Evolutionary conservation across 768 basidiomycete genomes (phyloP).

Genomic region (Phaffia tasmanica): DNA sequence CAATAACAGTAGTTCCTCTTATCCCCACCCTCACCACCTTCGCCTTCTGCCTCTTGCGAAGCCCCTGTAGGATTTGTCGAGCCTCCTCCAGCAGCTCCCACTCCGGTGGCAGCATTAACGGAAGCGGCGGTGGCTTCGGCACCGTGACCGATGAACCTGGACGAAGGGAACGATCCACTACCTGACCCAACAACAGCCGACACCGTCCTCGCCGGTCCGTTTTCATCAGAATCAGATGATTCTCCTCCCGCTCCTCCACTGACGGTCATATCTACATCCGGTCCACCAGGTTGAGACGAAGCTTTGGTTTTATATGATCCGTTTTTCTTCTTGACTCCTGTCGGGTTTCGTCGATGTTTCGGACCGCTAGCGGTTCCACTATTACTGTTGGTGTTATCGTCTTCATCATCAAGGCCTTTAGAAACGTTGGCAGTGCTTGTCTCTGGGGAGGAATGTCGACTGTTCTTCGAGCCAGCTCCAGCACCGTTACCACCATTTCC

Average conservation of each 20-base stretch:
- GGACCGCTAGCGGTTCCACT: background rate
- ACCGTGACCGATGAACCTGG: background rate
- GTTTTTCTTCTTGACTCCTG: constrained; percentile 1
- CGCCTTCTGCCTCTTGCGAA: constrained; percentile 29
- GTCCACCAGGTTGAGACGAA: no score
- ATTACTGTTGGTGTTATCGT: constrained; percentile 6
- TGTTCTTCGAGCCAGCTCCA: background rate
- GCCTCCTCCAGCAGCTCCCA: constrained; percentile 44
- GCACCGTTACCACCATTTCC: background rate
- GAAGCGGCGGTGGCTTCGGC: background rate
- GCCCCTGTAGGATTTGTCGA: background rate
- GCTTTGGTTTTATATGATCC: background rate
- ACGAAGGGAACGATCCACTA: constrained; percentile 1
- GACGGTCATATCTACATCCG: no score
- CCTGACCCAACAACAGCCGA: background rate
- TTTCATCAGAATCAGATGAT: no score
- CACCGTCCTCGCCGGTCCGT: no score
- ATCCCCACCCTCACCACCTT: constrained; percentile 47
- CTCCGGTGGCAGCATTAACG: constrained; percentile 36
- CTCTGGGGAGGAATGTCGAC: background rate
- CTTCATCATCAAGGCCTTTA: constrained; percentile 8
- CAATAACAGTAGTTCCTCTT: constrained; percentile 75
- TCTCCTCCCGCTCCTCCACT: no score
- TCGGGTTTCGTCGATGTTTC: no score
- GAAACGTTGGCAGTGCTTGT: background rate